Percentiles rank a stretch among this genome's conserved stretches.
These are phyloP conservation scores for Fomitopsis betulina DNA, from an alignment of 1,284 basidiomycete genomes.

Conservation along the genomic window DNA sequence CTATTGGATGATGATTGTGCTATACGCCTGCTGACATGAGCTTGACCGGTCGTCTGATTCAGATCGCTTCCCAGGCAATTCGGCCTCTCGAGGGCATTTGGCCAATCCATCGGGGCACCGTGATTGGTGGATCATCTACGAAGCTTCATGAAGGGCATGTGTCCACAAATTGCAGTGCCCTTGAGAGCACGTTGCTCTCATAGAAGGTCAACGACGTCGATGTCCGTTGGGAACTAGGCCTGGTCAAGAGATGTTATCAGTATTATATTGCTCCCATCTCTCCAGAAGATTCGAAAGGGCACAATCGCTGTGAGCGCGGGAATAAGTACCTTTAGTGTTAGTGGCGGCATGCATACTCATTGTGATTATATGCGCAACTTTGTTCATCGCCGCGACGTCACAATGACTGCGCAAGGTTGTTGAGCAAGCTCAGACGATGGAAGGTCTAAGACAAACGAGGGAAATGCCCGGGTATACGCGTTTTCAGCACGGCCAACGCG, in stretches of 20 bases:
- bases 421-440: too few species aligned
- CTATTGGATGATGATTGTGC: too few species aligned
- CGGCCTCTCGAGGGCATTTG: background rate
- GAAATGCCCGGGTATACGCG: too few species aligned
- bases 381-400: too few species aligned
- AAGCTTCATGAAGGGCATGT: background rate
- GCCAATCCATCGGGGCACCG: background rate
- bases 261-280: background rate
- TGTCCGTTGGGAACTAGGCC: background rate
- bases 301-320: background rate
- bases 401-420: too few species aligned
- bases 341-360: too few species aligned
- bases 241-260: background rate
- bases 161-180: background rate
- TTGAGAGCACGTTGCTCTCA: background rate
- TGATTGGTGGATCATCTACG: background rate
- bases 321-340: too few species aligned
- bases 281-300: background rate
- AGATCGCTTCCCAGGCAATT: background rate
- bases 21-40: too few species aligned
- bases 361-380: too few species aligned
- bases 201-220: background rate
- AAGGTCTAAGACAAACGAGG: too few species aligned
- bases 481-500: background rate
- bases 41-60: too few species aligned